A percentile compares a stretch with the other conserved stretches of the same genome.
phyloP scores from a whole-genome alignment of 345 rosid genomes.

The Lenwebbia sp. region DNA sequence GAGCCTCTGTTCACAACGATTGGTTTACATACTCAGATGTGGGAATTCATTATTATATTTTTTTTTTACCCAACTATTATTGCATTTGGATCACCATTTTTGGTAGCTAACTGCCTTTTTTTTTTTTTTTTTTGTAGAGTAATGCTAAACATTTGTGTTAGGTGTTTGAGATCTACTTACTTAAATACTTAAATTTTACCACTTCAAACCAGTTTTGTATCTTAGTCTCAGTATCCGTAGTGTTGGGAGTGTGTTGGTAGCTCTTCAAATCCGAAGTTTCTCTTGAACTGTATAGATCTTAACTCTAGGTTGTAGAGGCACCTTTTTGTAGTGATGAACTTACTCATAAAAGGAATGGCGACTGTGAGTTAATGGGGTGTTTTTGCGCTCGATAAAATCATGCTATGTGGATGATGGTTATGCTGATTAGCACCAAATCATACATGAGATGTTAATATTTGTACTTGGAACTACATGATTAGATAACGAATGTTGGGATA shows the following conservation, averaged over 20 bases:
- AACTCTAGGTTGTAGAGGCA: not conserved
- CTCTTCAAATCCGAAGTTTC: not conserved
- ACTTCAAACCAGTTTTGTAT: not conserved
- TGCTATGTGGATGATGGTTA: not conserved
- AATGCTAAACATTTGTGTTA: not conserved
- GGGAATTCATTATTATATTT: not conserved
- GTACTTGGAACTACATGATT: not conserved
- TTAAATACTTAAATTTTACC: not conserved
- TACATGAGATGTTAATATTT: not conserved
- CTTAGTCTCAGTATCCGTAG: not conserved
- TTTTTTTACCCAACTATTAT: not conserved
- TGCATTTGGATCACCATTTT: not conserved
- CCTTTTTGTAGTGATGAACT: not conserved
- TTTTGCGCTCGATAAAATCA: not conserved
- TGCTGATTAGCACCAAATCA: not conserved
- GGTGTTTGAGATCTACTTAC: not conserved
- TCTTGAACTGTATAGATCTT: not conserved
- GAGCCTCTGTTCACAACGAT: not conserved
- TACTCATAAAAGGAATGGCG: not conserved
- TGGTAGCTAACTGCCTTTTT: not conserved
- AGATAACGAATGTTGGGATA: not conserved
- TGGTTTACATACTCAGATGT: not conserved
- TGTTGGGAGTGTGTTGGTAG: not conserved
- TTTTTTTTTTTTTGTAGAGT: not conserved
- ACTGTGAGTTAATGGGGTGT: not conserved